Percentiles rank a stretch among this genome's conserved stretches.
Conservation (phyloP, 495 filamentous ascomycete species). For the Trichoderma reesei region DNA sequence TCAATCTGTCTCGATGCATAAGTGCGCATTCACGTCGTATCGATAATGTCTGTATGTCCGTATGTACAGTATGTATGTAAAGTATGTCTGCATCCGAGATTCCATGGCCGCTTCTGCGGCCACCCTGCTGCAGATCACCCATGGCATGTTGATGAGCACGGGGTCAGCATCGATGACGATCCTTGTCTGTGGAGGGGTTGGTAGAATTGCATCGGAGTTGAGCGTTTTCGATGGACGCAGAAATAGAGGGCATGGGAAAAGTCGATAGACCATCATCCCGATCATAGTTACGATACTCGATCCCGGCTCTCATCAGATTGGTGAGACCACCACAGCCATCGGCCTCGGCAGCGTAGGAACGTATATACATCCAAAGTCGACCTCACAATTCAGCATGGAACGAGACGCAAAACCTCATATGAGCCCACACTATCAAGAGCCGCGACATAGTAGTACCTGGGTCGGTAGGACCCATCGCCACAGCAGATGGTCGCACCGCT, state of each 20-base stretch:
- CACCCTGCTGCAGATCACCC: conserved; percentile 5
- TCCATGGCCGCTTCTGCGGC: background rate
- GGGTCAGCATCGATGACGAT: background rate
- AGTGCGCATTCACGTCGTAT: too few relatives aligned
- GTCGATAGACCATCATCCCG: too few relatives aligned
- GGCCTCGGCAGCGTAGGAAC: too few relatives aligned
- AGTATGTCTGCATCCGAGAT: conserved; percentile 6
- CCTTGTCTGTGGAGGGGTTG: background rate
- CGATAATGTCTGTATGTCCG: too few relatives aligned
- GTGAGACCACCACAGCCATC: too few relatives aligned
- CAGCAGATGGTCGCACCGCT: background rate
- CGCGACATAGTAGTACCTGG: too few relatives aligned
- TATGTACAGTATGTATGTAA: background rate
- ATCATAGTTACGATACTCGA: background rate
- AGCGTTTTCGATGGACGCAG: background rate
- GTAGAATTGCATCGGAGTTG: background rate
- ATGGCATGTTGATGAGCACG: conserved; percentile 6
- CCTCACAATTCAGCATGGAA: too few relatives aligned
- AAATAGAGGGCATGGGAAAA: background rate
- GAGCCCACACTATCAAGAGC: background rate
- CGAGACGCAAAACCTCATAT: too few relatives aligned
- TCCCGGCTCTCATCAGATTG: background rate
- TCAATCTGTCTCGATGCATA: background rate
- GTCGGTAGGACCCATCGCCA: too few relatives aligned
- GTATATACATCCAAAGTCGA: too few relatives aligned